A percentile compares a stretch with the other conserved stretches of the same genome.
phyloP scores from a whole-genome alignment of 1,284 basidiomycete species.

The Omphalotus olearius region DNA sequence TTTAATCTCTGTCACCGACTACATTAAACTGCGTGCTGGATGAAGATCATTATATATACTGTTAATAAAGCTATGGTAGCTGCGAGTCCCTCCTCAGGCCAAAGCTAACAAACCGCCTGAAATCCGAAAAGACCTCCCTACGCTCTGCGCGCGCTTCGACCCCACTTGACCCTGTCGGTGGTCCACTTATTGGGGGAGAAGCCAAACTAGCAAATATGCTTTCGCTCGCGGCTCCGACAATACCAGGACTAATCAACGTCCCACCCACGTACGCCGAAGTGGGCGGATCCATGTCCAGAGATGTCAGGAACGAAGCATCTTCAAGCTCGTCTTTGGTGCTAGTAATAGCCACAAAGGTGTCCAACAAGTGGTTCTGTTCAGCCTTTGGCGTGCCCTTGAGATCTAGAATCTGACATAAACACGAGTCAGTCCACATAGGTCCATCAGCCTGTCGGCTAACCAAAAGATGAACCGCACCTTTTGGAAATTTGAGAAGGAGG shows the following conservation, averaged over 20 bases:
- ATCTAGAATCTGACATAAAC: conserved; percentile 74
- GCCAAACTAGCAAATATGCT: conserved; percentile 54
- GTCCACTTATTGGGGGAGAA: conserved; percentile 54
- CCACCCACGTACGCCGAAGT: conserved; percentile 35
- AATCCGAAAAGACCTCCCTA: conserved; percentile 80
- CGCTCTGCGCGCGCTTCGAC: conserved; percentile 43
- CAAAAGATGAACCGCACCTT: conserved; percentile 54
- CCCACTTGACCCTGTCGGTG: conserved; percentile 45
- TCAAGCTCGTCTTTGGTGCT: conserved; percentile 84
- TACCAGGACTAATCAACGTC: conserved; percentile 54
- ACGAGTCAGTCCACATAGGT: neutral
- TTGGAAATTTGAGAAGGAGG: conserved; percentile 94
- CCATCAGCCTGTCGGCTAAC: neutral
- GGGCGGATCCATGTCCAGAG: conserved; percentile 90
- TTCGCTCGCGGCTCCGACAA: conserved; percentile 45
- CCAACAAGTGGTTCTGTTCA: conserved; percentile 86
- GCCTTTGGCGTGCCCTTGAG: conserved; percentile 87
- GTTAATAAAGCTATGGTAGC: conserved; percentile 29
- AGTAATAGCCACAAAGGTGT: conserved; percentile 87
- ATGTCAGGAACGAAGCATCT: conserved; percentile 85
- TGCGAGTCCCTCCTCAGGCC: conserved; percentile 68
- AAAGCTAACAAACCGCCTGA: conserved; percentile 82
- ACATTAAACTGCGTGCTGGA: too few relatives aligned
- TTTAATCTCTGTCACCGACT: too few relatives aligned
- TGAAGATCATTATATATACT: neutral